Evolutionary conservation across 768 basidiomycete genomes (phyloP).

Genomic region (Lactarius vividus): DNA sequence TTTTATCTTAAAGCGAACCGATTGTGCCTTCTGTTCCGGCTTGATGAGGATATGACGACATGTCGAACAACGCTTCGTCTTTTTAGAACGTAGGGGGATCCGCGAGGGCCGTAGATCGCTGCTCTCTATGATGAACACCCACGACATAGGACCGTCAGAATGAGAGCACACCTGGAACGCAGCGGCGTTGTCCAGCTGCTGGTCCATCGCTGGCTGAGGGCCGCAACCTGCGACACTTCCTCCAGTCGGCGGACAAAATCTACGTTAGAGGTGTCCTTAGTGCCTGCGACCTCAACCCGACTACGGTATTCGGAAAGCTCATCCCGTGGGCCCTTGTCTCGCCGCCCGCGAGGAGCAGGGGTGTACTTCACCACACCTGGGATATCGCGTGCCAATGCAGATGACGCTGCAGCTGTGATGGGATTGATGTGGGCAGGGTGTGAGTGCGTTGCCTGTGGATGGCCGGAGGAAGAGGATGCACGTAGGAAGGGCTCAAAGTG

Average conservation of each 20-base stretch:
- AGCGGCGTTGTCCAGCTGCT: slow-evolving; percentile 74
- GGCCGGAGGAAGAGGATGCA: slow-evolving; percentile 72
- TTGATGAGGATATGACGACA: slow-evolving; percentile 98
- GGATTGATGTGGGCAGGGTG: slow-evolving; percentile 76
- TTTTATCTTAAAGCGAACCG: slow-evolving; percentile 95
- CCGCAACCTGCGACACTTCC: slow-evolving; percentile 58
- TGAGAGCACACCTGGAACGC: slow-evolving; percentile 54
- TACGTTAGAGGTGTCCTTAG: slow-evolving; percentile 60
- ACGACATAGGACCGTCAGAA: not conserved
- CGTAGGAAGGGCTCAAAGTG: slow-evolving; percentile 96
- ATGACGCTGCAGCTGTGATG: slow-evolving; percentile 84
- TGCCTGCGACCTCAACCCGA: slow-evolving; percentile 60
- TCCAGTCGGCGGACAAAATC: slow-evolving; percentile 69
- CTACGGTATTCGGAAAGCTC: slow-evolving; percentile 77
- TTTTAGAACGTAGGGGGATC: slow-evolving; percentile 89
- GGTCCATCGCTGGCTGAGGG: slow-evolving; percentile 76
- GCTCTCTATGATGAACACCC: slow-evolving; percentile 17
- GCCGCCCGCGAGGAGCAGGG: slow-evolving; percentile 50
- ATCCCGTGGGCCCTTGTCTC: slow-evolving; percentile 65
- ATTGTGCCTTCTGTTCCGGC: slow-evolving; percentile 95
- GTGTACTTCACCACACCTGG: slow-evolving; percentile 80
- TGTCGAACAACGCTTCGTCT: slow-evolving; percentile 90
- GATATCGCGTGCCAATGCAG: slow-evolving; percentile 85
- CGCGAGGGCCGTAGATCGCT: slow-evolving; percentile 86
- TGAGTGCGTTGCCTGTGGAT: slow-evolving; percentile 52